Percentiles rank a stretch among this genome's conserved stretches.
Evolutionary conservation across 2,329 filamentous ascomycete species (phyloP).

Genomic region (Hymenoscyphus fraxineus): DNA sequence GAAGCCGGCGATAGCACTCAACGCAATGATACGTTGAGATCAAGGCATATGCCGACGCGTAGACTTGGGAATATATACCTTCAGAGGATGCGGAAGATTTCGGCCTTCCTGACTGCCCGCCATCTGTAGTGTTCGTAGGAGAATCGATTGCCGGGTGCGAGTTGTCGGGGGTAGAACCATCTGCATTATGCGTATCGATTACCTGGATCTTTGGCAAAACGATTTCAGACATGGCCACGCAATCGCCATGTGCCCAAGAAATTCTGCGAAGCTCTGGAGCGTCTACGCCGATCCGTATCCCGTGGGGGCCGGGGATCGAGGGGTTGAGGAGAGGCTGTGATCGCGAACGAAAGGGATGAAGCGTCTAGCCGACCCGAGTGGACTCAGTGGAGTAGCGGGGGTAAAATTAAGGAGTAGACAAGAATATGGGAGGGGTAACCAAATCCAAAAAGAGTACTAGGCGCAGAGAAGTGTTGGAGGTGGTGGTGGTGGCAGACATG

Average conservation of each 20-base stretch:
- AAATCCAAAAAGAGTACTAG: background rate
- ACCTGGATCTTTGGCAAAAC: conserved; percentile 32
- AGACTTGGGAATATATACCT: conserved; percentile 24
- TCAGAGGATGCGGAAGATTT: conserved; percentile 32
- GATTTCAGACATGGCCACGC: conserved; percentile 30
- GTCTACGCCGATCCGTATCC: background rate
- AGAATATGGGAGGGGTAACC: background rate
- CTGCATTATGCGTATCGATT: conserved; percentile 27
- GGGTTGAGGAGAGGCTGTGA: background rate
- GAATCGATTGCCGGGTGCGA: conserved; percentile 24
- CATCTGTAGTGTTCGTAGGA: conserved; percentile 30
- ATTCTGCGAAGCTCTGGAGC: background rate
- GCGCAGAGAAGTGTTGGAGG: background rate
- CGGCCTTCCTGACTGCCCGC: conserved; percentile 27
- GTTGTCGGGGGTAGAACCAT: conserved; percentile 21
- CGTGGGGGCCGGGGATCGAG: background rate
- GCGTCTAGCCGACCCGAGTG: background rate
- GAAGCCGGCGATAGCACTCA: conserved; percentile 8
- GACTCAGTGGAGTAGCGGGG: too few relatives aligned
- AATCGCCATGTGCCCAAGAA: conserved; percentile 23
- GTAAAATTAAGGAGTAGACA: too few relatives aligned
- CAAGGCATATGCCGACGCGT: background rate
- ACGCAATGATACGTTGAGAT: background rate
- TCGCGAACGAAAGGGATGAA: background rate
- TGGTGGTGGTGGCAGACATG: background rate